These are phyloP conservation scores for Zygnema circumcarinatum DNA, from an alignment of 139 green algal species.

Conservation along the genomic window DNA sequence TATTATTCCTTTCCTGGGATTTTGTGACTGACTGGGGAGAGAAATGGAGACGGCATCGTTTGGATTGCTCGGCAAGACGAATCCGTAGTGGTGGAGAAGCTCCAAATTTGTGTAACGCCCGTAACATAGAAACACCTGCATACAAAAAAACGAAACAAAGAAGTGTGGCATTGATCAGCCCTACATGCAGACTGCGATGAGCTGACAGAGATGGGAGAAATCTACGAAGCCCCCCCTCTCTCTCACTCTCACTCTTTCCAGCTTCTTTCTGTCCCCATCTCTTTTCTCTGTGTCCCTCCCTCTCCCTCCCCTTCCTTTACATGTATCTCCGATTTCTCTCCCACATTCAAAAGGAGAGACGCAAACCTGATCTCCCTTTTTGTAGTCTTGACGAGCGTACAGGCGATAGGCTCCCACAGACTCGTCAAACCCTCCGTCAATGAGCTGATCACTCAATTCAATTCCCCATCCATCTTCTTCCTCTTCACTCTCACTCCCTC, in stretches of 20 bases:
- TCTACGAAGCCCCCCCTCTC: too few relatives aligned
- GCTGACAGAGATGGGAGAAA: too few relatives aligned
- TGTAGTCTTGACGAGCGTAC: constrained; percentile 37
- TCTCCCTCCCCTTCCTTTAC: too few relatives aligned
- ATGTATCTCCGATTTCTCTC: too few relatives aligned
- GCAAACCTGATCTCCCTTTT: constrained; percentile 44
- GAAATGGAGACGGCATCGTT: constrained; percentile 45
- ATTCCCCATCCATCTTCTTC: constrained; percentile 25
- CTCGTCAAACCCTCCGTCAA: constrained; percentile 47
- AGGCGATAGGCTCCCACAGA: constrained; percentile 23
- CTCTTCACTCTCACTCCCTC: constrained; percentile 2
- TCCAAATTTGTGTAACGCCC: constrained; percentile 86
- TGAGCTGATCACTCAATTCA: constrained; percentile 6
- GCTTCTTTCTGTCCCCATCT: too few relatives aligned
- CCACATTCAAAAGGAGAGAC: too few relatives aligned
- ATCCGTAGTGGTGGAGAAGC: constrained; percentile 87
- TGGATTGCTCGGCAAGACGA: constrained; percentile 69
- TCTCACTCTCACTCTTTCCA: too few relatives aligned
- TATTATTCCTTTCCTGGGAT: neutral
- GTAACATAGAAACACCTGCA: constrained; percentile 88
- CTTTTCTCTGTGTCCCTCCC: too few relatives aligned
- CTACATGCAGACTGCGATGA: too few relatives aligned
- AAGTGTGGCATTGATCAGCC: too few relatives aligned
- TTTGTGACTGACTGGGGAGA: neutral
- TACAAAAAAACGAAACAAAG: constrained; percentile 28